These are phyloP conservation scores for Tylopilus subfusipes DNA, from an alignment of 768 basidiomycete genomes.

Conservation along the genomic window DNA sequence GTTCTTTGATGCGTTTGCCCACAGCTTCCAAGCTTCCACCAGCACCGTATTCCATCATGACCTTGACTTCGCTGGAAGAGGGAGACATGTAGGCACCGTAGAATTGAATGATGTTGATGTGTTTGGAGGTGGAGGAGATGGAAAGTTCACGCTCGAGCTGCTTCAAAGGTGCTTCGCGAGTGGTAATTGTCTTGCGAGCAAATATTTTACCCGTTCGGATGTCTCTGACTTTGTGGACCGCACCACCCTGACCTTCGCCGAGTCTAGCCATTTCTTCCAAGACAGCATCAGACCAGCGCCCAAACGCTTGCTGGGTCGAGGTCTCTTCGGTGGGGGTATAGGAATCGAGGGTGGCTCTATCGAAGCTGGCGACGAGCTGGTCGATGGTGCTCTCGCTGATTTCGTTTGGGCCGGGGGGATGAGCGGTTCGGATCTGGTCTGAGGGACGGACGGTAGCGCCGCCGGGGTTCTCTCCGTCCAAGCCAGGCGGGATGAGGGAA, in stretches of 20 bases:
- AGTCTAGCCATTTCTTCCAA: conserved; percentile 76
- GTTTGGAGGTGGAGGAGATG: conserved; percentile 81
- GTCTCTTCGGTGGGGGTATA: conserved; percentile 38
- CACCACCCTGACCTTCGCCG: conserved; percentile 95
- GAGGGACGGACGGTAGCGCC: conserved; percentile 43
- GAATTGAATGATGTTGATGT: conserved; percentile 87
- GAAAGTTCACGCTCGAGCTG: conserved; percentile 91
- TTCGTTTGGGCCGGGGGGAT: conserved; percentile 25
- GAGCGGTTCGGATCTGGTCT: conserved; percentile 34
- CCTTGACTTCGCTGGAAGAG: conserved; percentile 88
- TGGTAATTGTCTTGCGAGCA: conserved; percentile 94
- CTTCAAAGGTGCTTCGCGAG: conserved; percentile 84
- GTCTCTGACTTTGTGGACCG: conserved; percentile 91
- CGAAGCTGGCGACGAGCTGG: conserved; percentile 34
- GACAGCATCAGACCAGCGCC: conserved; percentile 61
- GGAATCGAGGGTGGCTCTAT: conserved; percentile 28
- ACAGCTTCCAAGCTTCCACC: conserved; percentile 89
- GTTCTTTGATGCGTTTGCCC: conserved; percentile 76
- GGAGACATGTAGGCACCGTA: conserved; percentile 90
- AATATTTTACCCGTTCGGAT: conserved; percentile 74
- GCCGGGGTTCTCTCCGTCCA: conserved; percentile 36
- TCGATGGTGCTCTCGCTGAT: conserved; percentile 35
- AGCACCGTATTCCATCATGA: conserved; percentile 89
- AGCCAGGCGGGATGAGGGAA: conserved; percentile 31
- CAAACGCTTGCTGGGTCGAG: conserved; percentile 21